phyloP scores from a whole-genome alignment of 2,329 filamentous ascomycete genomes.

The Dactylellina haptotyla region DNA sequence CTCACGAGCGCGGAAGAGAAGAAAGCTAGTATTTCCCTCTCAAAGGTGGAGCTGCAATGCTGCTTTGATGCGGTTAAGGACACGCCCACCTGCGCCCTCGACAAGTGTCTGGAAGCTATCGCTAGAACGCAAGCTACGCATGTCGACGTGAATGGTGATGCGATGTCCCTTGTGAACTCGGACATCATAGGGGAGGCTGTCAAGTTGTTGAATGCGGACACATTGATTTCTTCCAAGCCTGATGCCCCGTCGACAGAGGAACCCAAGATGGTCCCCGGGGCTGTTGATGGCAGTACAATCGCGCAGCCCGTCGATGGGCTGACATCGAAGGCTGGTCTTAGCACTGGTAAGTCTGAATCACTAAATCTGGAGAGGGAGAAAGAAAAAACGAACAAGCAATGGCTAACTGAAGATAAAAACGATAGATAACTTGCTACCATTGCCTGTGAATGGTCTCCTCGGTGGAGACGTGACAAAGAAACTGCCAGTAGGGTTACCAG shows the following conservation, averaged over 20 bases:
- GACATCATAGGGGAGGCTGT: neutral
- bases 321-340: too few species aligned
- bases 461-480: too few species aligned
- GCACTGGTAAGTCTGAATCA: too few species aligned
- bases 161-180: neutral
- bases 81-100: neutral
- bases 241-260: neutral
- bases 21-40: neutral
- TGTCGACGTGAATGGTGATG: neutral
- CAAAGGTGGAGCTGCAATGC: neutral
- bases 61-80: neutral
- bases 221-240: neutral
- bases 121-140: neutral
- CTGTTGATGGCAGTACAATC: neutral
- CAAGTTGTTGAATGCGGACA: neutral
- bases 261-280: neutral
- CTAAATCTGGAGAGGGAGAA: too few species aligned
- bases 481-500: neutral
- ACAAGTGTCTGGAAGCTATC: constrained; percentile 7
- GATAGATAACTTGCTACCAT: too few species aligned
- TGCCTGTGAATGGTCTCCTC: too few species aligned
- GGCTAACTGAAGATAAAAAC: too few species aligned
- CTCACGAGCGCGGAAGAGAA: neutral
- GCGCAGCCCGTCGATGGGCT: too few species aligned
- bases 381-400: too few species aligned